phyloP scores from a whole-genome alignment of 768 basidiomycete genomes.

The Butyriboletus loyo region DNA sequence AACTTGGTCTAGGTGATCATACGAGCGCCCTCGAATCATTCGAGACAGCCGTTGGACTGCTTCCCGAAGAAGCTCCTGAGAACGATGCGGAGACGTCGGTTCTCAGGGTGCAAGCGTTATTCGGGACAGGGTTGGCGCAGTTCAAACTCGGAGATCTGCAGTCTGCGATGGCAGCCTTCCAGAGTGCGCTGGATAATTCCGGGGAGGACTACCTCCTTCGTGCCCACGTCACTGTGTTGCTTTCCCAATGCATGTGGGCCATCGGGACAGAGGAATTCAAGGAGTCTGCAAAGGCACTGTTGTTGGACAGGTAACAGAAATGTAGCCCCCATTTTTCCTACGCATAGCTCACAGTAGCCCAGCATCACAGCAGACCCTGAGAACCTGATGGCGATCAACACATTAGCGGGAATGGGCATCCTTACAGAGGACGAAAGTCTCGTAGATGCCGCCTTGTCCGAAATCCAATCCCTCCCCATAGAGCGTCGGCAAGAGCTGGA shows the following conservation, averaged over 20 bases:
- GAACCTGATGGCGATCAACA: conserved; percentile 77
- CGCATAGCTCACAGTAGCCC: conserved; percentile 13
- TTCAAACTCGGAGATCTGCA: conserved; percentile 64
- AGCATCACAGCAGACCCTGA: conserved; percentile 79
- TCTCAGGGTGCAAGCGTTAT: conserved; percentile 59
- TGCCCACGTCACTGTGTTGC: conserved; percentile 71
- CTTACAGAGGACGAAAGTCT: conserved; percentile 74
- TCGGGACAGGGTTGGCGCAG: conserved; percentile 71
- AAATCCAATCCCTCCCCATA: conserved; percentile 67
- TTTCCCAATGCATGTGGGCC: conserved; percentile 86
- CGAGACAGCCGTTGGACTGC: conserved; percentile 66
- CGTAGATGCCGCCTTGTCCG: conserved; percentile 82
- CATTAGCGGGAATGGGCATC: conserved; percentile 87
- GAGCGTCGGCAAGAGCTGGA: conserved; percentile 67
- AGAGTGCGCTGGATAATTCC: conserved; percentile 59
- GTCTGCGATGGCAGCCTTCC: conserved; percentile 62
- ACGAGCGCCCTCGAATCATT: conserved; percentile 64
- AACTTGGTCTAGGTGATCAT: conserved; percentile 58
- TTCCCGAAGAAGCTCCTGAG: conserved; percentile 46
- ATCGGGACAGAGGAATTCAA: conserved; percentile 70
- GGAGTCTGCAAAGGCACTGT: conserved; percentile 72
- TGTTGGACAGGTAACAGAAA: conserved; percentile 76
- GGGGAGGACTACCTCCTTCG: conserved; percentile 46
- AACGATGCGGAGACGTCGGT: conserved; percentile 34
- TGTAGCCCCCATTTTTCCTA: neutral